These are phyloP conservation scores for Lithospermum erythrorhizon DNA, from an alignment of 257 asterid species.

Conservation along the genomic window DNA sequence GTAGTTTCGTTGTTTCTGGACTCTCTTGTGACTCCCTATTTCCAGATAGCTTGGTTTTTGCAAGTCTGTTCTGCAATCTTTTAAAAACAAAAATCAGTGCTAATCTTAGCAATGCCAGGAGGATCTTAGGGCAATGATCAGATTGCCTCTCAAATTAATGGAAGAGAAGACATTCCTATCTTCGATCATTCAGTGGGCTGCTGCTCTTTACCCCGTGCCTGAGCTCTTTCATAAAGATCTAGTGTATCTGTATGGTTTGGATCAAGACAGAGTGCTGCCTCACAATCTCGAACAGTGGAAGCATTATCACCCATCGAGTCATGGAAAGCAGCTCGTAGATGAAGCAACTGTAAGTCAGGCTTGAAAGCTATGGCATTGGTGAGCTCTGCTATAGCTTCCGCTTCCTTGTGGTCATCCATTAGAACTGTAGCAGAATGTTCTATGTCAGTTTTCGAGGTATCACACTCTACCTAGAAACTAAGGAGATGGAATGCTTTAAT, in stretches of 20 bases:
- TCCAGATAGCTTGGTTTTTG: slow-evolving; percentile 7
- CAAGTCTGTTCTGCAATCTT: slow-evolving; percentile 19
- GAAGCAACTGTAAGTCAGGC: slow-evolving; percentile 76
- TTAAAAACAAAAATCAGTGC: slow-evolving; percentile 13
- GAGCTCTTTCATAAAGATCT: slow-evolving; percentile 52
- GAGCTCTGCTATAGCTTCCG: slow-evolving; percentile 76
- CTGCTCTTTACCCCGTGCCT: slow-evolving; percentile 30
- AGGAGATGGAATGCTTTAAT: not conserved
- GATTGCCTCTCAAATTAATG: slow-evolving; percentile 10
- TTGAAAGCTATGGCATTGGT: slow-evolving; percentile 68
- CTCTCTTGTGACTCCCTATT: slow-evolving; percentile 11
- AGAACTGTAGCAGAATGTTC: slow-evolving; percentile 29
- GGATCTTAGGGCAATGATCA: slow-evolving; percentile 9
- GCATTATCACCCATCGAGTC: slow-evolving; percentile 59
- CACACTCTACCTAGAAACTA: not conserved
- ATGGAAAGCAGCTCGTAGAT: slow-evolving; percentile 88
- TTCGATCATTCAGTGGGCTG: slow-evolving; percentile 24
- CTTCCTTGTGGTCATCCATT: slow-evolving; percentile 92
- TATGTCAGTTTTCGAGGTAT: not conserved
- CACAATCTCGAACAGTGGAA: slow-evolving; percentile 67
- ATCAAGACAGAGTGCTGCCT: slow-evolving; percentile 87
- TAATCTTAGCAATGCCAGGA: slow-evolving; percentile 18
- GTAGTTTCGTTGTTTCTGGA: slow-evolving; percentile 4
- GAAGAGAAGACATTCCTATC: slow-evolving; percentile 12
- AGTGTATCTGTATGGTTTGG: slow-evolving; percentile 60